Evolutionary conservation across 2,329 filamentous ascomycete genomes (phyloP), one percentile per base, ranked within the genome.

Genomic region (Sporothrix protearum): DNA sequence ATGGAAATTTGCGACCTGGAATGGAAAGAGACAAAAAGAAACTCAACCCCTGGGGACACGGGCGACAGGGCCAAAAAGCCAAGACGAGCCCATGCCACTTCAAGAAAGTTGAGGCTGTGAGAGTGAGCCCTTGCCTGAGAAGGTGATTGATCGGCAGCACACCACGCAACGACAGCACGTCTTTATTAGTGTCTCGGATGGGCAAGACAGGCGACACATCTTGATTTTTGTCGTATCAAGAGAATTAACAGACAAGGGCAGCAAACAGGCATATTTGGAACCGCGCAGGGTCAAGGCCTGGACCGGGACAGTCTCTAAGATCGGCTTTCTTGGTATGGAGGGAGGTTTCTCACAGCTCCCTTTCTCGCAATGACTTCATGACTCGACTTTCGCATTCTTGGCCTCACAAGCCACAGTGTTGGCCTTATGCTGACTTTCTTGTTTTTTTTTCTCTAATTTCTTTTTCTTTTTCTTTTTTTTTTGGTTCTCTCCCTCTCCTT

Each of bases 1-100:
- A 16, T 19, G 53, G 4, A 33, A 33, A 57, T 33, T 33, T 63
- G 33, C 3, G 19, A 3, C 36, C 5, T 39, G 57, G 33, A 39
- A 63, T 66, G 61, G 64, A 68, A 49, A 71, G 33, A 28, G 45
- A 39, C 14, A 55, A 53, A 53, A n/a, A 51, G 28, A 14, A 22
- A 67, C 30, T 19, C 53, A 57, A 33, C 28, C 53, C 14, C 53
- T 57, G 28, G 53, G 42, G 42, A 45, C 42, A 45, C 42, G 42
- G 25, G 8, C 49, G 49, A n/a, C 49, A 53, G 49, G 10, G 49
- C 22, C 49, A 53, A 53, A 53, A 25, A 53, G 22, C 49, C 49
- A 47, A 45, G 42, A 45, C 42, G 8, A 53, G 49, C n/a, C 49
- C 49, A 53, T 53, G n/a, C 49, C 49, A 53, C n/a, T 19, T 47